These are phyloP conservation scores for Cryphonectria japonica DNA, from an alignment of 2,329 filamentous ascomycete genomes.

Conservation along the genomic window DNA sequence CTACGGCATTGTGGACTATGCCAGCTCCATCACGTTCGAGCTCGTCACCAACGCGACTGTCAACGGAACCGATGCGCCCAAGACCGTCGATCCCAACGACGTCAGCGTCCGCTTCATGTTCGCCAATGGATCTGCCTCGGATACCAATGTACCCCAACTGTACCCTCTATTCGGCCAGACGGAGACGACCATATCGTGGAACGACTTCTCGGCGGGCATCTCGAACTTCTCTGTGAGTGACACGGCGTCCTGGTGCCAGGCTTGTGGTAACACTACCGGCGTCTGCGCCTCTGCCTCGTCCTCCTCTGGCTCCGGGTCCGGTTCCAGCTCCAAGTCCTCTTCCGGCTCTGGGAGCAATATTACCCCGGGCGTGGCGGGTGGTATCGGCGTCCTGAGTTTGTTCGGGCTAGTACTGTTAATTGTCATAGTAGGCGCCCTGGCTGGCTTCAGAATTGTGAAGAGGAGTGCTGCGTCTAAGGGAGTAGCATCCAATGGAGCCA, in stretches of 20 bases:
- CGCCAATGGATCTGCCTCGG: slow-evolving; percentile 58
- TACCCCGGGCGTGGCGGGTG: slow-evolving; percentile 21
- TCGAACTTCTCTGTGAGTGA: slow-evolving; percentile 67
- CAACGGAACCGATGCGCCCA: slow-evolving; percentile 41
- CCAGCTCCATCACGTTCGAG: slow-evolving; percentile 81
- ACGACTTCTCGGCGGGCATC: slow-evolving; percentile 67
- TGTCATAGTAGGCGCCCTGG: slow-evolving; percentile 17
- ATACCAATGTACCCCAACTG: slow-evolving; percentile 52
- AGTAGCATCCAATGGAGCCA: background rate
- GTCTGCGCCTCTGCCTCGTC: slow-evolving; percentile 56
- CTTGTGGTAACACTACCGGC: slow-evolving; percentile 74
- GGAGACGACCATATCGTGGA: slow-evolving; percentile 65
- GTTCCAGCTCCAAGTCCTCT: slow-evolving; percentile 11
- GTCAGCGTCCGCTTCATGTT: slow-evolving; percentile 65
- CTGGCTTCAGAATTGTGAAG: slow-evolving; percentile 23
- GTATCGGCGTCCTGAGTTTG: slow-evolving; percentile 20
- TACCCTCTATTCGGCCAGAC: slow-evolving; percentile 65
- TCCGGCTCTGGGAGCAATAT: slow-evolving; percentile 8
- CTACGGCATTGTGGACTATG: slow-evolving; percentile 80
- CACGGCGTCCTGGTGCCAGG: slow-evolving; percentile 70
- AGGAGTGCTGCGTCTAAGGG: background rate
- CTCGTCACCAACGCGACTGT: slow-evolving; percentile 60
- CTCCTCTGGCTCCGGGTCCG: slow-evolving; percentile 31
- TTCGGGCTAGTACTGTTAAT: slow-evolving; percentile 24
- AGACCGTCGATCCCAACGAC: slow-evolving; percentile 40